A percentile compares a stretch with the other conserved stretches of the same genome.
Evolutionary conservation across 306 rosid species (phyloP).

Genomic region (Prunus mira): DNA sequence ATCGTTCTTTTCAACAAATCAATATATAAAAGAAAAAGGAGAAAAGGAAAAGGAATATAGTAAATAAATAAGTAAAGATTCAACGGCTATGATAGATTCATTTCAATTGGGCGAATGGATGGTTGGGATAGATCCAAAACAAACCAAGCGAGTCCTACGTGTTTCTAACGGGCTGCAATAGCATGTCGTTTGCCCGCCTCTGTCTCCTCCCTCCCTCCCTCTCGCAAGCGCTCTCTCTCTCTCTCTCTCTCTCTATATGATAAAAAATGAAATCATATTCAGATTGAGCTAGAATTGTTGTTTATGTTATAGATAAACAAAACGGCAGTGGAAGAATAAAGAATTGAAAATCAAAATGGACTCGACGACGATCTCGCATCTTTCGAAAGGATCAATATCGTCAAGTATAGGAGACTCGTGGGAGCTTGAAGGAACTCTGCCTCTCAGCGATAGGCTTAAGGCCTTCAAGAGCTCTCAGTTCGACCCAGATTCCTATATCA

Average conservation of each 20-base stretch:
- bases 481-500: conserved; percentile 57
- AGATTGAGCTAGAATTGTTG: neutral
- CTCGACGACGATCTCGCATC: conserved; percentile 23
- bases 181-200: neutral
- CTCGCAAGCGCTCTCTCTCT: neutral
- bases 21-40: no score
- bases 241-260: conserved; percentile 7
- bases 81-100: neutral
- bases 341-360: conserved; percentile 30
- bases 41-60: neutral
- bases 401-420: conserved; percentile 42
- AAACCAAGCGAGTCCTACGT: conserved; percentile 28
- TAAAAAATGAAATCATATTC: neutral
- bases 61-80: neutral
- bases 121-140: neutral
- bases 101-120: neutral
- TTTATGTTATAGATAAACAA: no score
- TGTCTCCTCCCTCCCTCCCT: neutral
- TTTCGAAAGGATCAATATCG: conserved; percentile 51
- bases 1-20: no score
- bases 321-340: neutral
- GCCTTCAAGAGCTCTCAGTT: conserved; percentile 61
- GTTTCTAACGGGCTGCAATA: conserved; percentile 9
- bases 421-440: conserved; percentile 57
- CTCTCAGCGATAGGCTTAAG: conserved; percentile 68